Evolutionary conservation across 2,329 filamentous ascomycete species (phyloP).

Genomic region (Botrytis sinoallii): DNA sequence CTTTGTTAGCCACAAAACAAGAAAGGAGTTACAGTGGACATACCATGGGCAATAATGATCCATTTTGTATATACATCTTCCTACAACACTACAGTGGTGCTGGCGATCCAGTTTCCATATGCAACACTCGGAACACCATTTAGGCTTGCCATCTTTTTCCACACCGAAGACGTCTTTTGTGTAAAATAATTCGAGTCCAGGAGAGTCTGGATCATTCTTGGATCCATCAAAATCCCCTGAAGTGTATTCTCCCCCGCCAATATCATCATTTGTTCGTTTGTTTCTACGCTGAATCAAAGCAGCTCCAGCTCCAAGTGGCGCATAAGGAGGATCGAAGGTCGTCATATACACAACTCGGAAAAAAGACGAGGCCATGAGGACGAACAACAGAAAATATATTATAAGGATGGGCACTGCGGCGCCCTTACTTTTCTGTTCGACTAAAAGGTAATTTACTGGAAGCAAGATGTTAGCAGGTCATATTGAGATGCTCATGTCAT

Average conservation of each 20-base stretch:
- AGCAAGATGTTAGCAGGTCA: conserved; percentile 5
- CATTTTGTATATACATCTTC: conserved; percentile 53
- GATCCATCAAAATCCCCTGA: conserved; percentile 22
- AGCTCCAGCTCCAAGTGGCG: conserved; percentile 57
- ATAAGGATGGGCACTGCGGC: conserved; percentile 67
- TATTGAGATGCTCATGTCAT: conserved; percentile 9
- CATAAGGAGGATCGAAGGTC: conserved; percentile 67
- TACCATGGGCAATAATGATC: conserved; percentile 91
- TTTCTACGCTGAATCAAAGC: conserved; percentile 25
- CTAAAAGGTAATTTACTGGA: conserved; percentile 70
- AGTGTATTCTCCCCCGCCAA: conserved; percentile 30
- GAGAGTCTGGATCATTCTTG: conserved; percentile 51
- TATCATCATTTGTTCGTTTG: conserved; percentile 31
- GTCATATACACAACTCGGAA: conserved; percentile 68
- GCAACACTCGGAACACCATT: conserved; percentile 79
- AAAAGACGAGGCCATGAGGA: conserved; percentile 66
- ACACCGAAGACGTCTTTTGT: conserved; percentile 81
- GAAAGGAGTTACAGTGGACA: conserved; percentile 16
- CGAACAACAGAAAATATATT: conserved; percentile 69
- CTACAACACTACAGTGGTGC: conserved; percentile 74
- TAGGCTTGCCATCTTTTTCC: conserved; percentile 76
- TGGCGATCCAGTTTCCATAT: conserved; percentile 86
- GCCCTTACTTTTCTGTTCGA: conserved; percentile 43
- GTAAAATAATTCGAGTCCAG: conserved; percentile 74
- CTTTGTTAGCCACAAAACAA: conserved; percentile 11